These are phyloP conservation scores for Aegilops bicornis DNA, from an alignment of 176 grass and related monocot species.

Conservation along the genomic window DNA sequence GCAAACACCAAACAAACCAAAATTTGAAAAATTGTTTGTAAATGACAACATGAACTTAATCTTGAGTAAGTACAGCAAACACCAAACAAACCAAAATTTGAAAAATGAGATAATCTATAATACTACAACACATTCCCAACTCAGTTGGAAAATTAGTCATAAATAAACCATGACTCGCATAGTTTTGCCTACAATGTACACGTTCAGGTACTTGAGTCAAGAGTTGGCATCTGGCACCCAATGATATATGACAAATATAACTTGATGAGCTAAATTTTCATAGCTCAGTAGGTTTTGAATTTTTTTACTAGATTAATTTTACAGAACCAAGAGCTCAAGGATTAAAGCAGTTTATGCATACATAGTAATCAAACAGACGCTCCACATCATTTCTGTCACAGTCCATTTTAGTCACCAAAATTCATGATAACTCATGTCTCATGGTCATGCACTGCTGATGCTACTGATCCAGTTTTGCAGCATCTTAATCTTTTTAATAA, in stretches of 20 bases:
- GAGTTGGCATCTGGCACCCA: background rate
- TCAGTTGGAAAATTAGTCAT: background rate
- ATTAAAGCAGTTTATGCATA: background rate
- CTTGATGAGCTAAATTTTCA: background rate
- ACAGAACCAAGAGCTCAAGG: background rate
- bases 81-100: background rate
- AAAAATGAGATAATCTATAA: background rate
- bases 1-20: background rate
- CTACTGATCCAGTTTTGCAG: background rate
- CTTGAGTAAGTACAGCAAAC: constrained; percentile 9
- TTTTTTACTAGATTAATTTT: background rate
- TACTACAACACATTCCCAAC: background rate
- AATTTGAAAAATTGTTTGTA: background rate
- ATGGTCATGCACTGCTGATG: background rate
- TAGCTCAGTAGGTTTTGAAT: background rate
- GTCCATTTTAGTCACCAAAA: background rate
- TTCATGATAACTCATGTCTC: background rate
- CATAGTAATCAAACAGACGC: background rate
- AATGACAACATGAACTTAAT: background rate
- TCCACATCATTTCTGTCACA: background rate
- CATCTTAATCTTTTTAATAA: background rate
- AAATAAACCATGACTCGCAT: constrained; percentile 17
- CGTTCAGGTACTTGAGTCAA: background rate
- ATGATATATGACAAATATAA: constrained; percentile 3
- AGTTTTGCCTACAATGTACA: constrained; percentile 13